A percentile compares a stretch with the other conserved stretches of the same genome.
These are phyloP conservation scores for Phytophthora ohioensis DNA, from an alignment of 352 stramenopile genomes.

Conservation along the genomic window DNA sequence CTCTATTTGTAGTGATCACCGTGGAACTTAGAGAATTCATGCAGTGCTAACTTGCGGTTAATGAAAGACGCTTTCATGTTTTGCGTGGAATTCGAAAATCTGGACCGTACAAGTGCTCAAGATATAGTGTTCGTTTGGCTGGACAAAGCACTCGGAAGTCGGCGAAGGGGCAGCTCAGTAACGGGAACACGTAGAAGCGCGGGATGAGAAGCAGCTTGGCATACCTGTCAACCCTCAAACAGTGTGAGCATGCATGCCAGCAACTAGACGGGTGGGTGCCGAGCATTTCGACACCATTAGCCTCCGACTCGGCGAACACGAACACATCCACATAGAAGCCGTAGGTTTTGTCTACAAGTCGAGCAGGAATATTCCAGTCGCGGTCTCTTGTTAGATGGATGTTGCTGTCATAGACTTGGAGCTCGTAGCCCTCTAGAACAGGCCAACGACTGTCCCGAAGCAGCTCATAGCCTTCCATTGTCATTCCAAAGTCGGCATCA, in stretches of 20 bases:
- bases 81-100: conserved; percentile 48
- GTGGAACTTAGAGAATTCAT: not conserved
- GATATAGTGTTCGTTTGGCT: conserved; percentile 53
- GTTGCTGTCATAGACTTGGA: conserved; percentile 61
- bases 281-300: conserved; percentile 46
- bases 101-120: conserved; percentile 63
- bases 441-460: conserved; percentile 42
- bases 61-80: conserved; percentile 11
- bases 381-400: conserved; percentile 42
- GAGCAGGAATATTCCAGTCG: conserved; percentile 63
- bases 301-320: conserved; percentile 54
- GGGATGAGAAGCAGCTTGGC: conserved; percentile 49
- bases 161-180: conserved; percentile 56
- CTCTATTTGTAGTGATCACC: too few relatives aligned
- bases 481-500: conserved; percentile 67
- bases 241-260: conserved; percentile 63
- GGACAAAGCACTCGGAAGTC: conserved; percentile 63
- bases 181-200: conserved; percentile 56
- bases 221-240: conserved; percentile 40
- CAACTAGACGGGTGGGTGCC: conserved; percentile 45
- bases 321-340: conserved; percentile 79
- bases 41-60: not conserved
- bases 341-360: conserved; percentile 61
- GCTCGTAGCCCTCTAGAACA: conserved; percentile 48
- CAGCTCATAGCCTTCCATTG: conserved; percentile 45